Evolutionary conservation across 306 rosid genomes (phyloP).

Genomic region (Elaeagnus macrophylla): DNA sequence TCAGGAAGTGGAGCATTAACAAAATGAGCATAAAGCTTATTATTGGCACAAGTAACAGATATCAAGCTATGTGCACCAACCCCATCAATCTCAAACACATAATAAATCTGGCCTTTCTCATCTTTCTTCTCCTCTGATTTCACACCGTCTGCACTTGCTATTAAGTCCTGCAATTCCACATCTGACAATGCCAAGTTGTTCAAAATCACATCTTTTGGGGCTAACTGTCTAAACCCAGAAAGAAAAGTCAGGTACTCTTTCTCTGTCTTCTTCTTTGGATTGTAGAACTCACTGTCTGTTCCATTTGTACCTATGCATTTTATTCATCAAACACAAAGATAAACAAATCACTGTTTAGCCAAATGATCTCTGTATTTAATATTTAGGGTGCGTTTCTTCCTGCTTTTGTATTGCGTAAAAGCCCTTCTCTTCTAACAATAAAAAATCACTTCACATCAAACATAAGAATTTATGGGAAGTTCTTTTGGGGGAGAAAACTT

Average conservation of each 20-base stretch:
- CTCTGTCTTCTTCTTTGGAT: constrained; percentile 70
- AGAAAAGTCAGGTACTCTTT: constrained; percentile 72
- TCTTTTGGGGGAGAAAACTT: too few relatives aligned
- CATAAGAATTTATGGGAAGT: too few relatives aligned
- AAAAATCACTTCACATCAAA: too few relatives aligned
- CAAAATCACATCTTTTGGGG: constrained; percentile 58
- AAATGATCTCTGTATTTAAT: too few relatives aligned
- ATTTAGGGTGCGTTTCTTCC: too few relatives aligned
- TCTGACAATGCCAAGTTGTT: constrained; percentile 70
- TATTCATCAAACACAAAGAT: not conserved
- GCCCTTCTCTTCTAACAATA: too few relatives aligned
- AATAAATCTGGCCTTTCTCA: constrained; percentile 64
- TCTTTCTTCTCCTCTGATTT: constrained; percentile 66
- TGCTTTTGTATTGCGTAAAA: too few relatives aligned
- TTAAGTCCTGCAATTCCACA: constrained; percentile 72
- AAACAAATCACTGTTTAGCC: not conserved
- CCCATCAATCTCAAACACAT: constrained; percentile 74
- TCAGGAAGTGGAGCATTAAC: constrained; percentile 79
- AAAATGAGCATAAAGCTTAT: constrained; percentile 86
- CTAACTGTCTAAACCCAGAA: constrained; percentile 55
- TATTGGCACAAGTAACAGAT: constrained; percentile 70
- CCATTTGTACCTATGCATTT: constrained; percentile 43
- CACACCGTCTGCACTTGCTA: constrained; percentile 44
- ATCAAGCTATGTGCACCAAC: constrained; percentile 66
- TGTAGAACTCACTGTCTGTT: constrained; percentile 76